phyloP scores from a whole-genome alignment of 2,329 filamentous ascomycete species.

The Epichloe sylvatica region DNA sequence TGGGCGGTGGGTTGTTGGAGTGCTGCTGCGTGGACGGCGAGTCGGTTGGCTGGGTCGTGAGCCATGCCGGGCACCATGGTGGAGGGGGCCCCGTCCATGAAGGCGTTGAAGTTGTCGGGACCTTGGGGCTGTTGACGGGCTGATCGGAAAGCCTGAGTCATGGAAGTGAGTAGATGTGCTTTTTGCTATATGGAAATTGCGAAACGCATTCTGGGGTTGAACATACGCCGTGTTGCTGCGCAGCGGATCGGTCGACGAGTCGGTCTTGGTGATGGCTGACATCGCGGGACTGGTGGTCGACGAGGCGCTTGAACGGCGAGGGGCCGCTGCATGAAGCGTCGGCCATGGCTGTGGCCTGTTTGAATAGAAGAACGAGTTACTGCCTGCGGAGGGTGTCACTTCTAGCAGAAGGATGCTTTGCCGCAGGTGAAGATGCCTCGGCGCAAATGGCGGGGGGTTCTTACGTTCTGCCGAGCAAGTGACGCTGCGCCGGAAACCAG shows the following conservation, averaged over 20 bases:
- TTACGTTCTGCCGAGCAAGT: no score
- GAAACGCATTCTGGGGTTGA: background rate
- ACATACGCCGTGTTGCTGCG: slow-evolving; percentile 19
- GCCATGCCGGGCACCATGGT: slow-evolving; percentile 15
- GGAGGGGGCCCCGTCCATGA: slow-evolving; percentile 18
- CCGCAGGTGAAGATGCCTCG: no score
- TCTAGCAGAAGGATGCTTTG: background rate
- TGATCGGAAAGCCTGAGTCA: slow-evolving; percentile 22
- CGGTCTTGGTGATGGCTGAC: slow-evolving; percentile 28
- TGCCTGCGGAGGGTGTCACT: background rate
- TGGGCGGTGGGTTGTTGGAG: slow-evolving; percentile 7
- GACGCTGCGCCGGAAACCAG: no score
- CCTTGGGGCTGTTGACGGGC: slow-evolving; percentile 14
- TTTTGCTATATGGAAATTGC: no score
- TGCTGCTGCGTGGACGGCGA: slow-evolving; percentile 22
- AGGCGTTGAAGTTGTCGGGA: slow-evolving; percentile 21
- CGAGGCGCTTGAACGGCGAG: slow-evolving; percentile 28
- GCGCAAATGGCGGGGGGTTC: no score
- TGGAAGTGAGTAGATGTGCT: slow-evolving; percentile 2
- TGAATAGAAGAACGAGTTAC: background rate
- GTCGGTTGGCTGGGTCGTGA: slow-evolving; percentile 20
- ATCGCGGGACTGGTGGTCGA: slow-evolving; percentile 29
- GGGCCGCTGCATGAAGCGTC: slow-evolving; percentile 28
- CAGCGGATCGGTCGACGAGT: slow-evolving; percentile 17
- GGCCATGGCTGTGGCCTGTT: slow-evolving; percentile 17